Percentiles rank a stretch among this genome's conserved stretches.
Evolutionary conservation across 2,329 filamentous ascomycete genomes (phyloP).

Genomic region (Trichoderma afroharzianum): DNA sequence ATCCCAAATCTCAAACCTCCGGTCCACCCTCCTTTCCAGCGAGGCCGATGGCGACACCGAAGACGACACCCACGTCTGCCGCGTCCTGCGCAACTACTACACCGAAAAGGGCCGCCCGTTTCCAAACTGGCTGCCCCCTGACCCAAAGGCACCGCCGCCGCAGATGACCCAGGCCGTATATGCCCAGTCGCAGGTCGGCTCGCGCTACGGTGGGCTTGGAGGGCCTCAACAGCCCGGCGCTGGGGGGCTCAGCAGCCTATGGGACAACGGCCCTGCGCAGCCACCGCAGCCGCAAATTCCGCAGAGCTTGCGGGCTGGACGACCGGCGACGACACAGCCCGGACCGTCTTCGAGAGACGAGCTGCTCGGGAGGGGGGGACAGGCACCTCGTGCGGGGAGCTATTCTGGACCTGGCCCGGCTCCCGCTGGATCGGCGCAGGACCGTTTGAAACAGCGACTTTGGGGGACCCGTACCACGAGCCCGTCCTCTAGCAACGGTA

Average conservation of each 20-base stretch:
- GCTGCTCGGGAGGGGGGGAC: conserved; percentile 43
- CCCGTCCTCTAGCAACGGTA: conserved; percentile 38
- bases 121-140: conserved; percentile 83
- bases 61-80: conserved; percentile 92
- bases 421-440: conserved; percentile 57
- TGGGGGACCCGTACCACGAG: conserved; percentile 62
- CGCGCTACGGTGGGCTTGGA: conserved; percentile 49
- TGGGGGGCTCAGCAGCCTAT: conserved; percentile 52
- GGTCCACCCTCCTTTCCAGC: conserved; percentile 64
- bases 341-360: conserved; percentile 30
- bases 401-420: conserved; percentile 55
- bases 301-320: conserved; percentile 45
- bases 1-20: conserved; percentile 61
- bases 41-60: conserved; percentile 70
- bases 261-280: conserved; percentile 46
- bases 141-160: conserved; percentile 69
- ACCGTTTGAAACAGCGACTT: conserved; percentile 74
- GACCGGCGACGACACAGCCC: conserved; percentile 29
- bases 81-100: conserved; percentile 91
- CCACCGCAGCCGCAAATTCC: conserved; percentile 32
- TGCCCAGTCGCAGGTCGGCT: conserved; percentile 48
- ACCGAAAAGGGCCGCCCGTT: conserved; percentile 77
- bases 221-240: conserved; percentile 18
- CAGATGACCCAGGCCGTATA: conserved; percentile 52
- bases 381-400: conserved; percentile 67